These are phyloP conservation scores for Cystobasidium pallidum DNA, from an alignment of 1,284 basidiomycete genomes.

Conservation along the genomic window DNA sequence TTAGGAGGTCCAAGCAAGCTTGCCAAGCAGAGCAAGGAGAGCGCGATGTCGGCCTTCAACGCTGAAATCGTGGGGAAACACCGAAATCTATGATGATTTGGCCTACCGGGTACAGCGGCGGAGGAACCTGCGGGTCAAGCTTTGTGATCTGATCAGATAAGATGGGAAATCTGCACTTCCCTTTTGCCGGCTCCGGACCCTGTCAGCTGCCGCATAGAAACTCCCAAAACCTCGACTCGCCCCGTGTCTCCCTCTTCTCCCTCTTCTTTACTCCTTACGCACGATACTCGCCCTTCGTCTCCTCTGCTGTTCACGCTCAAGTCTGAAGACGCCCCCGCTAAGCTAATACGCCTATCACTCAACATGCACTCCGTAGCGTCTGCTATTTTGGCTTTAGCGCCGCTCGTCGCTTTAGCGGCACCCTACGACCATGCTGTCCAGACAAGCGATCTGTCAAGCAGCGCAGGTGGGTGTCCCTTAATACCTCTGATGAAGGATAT, in stretches of 20 bases:
- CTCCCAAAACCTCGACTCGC: too few species aligned
- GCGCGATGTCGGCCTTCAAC: neutral
- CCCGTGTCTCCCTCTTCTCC: neutral
- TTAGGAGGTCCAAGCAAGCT: neutral
- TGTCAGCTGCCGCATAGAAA: neutral
- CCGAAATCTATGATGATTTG: neutral
- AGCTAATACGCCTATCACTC: too few species aligned
- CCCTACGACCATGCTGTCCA: slow-evolving; percentile 24
- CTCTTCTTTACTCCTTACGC: too few species aligned
- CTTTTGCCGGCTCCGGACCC: neutral
- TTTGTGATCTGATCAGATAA: slow-evolving; percentile 17
- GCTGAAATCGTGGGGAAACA: neutral
- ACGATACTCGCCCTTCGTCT: too few species aligned
- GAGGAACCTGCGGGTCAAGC: slow-evolving; percentile 4
- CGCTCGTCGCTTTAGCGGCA: slow-evolving; percentile 13
- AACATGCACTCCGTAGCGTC: neutral
- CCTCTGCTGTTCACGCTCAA: too few species aligned
- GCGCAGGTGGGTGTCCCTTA: slow-evolving; percentile 2
- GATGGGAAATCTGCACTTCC: neutral
- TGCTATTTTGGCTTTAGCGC: neutral
- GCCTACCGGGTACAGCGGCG: slow-evolving; percentile 1
- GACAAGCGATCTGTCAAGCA: slow-evolving; percentile 14
- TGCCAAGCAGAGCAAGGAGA: slow-evolving; percentile 1
- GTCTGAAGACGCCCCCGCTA: too few species aligned
- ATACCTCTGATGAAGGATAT: neutral